A percentile compares a stretch with the other conserved stretches of the same genome.
phyloP scores from a whole-genome alignment of 2,329 filamentous ascomycete genomes.

The Colletotrichum musicola region DNA sequence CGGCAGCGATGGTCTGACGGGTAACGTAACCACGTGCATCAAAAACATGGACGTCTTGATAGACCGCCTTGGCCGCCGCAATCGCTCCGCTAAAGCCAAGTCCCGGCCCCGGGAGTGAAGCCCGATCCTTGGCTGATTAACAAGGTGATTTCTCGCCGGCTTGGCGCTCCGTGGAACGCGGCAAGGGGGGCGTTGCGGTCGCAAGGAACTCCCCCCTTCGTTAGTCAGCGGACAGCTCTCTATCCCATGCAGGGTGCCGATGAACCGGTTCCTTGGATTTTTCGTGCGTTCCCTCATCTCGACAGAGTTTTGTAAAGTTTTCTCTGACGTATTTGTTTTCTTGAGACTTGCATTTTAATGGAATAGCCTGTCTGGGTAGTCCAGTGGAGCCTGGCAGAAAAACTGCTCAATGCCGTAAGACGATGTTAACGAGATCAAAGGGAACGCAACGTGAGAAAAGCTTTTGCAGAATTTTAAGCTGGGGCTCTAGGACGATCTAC shows the following conservation, averaged over 20 bases:
- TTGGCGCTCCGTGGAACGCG: slow-evolving; percentile 21
- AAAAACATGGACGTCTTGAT: slow-evolving; percentile 4
- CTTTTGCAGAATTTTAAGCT: neutral
- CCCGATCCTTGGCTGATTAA: slow-evolving; percentile 1
- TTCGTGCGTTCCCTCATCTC: neutral
- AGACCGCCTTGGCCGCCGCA: slow-evolving; percentile 3
- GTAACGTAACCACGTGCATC: slow-evolving; percentile 3
- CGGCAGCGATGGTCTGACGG: neutral
- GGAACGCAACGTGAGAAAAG: no score
- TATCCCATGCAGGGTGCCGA: no score
- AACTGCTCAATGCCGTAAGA: neutral
- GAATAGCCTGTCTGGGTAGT: slow-evolving; percentile 3
- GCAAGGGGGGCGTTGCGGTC: neutral
- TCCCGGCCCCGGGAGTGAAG: slow-evolving; percentile 12
- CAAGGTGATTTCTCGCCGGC: slow-evolving; percentile 12
- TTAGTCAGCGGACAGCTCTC: neutral
- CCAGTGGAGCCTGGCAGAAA: slow-evolving; percentile 9
- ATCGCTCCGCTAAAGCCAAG: neutral
- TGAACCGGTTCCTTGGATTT: slow-evolving; percentile 7
- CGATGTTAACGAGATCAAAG: neutral
- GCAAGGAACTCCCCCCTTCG: neutral
- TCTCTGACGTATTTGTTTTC: neutral
- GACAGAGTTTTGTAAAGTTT: neutral
- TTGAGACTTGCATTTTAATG: neutral
- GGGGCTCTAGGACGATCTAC: neutral